Conservation (phyloP, 805 yeast genomes). For the Saturnispora dispora region DNA sequence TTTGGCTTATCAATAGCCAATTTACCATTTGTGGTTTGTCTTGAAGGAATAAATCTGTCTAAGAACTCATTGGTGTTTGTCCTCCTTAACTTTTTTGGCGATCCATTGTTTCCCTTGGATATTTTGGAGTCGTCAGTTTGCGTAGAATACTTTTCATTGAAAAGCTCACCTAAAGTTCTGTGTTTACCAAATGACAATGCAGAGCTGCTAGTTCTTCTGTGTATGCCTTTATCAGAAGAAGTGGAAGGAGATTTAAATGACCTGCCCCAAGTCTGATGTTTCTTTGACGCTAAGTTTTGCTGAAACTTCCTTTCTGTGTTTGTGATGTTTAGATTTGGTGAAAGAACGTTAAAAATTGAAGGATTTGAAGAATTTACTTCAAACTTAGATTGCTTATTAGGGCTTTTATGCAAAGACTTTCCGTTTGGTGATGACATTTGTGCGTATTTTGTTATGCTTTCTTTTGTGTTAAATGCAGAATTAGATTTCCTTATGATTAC, state of each 20-base stretch:
- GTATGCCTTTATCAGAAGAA: slow-evolving; percentile 8
- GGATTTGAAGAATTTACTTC: slow-evolving; percentile 18
- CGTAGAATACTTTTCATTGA: slow-evolving; percentile 8
- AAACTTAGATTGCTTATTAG: neutral
- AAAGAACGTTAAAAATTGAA: slow-evolving; percentile 24
- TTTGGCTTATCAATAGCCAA: slow-evolving; percentile 30
- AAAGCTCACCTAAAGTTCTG: slow-evolving; percentile 9
- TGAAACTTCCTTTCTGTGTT: slow-evolving; percentile 26
- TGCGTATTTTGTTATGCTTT: neutral
- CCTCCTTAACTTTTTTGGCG: slow-evolving; percentile 23
- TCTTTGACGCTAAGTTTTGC: neutral
- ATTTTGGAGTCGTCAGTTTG: neutral
- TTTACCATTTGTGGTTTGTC: slow-evolving; percentile 41
- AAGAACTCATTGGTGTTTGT: slow-evolving; percentile 29
- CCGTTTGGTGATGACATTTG: neutral
- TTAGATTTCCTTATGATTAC: neutral
- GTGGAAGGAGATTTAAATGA: neutral
- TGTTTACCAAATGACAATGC: slow-evolving; percentile 6
- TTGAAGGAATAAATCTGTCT: slow-evolving; percentile 55
- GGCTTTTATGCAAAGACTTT: neutral
- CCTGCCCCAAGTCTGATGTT: neutral
- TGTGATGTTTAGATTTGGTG: slow-evolving; percentile 30
- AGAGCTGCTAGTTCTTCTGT: slow-evolving; percentile 5
- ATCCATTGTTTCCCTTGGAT: slow-evolving; percentile 6
- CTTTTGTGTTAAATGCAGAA: neutral